phyloP scores from a whole-genome alignment of 345 rosid species.

The Chamaenerion angustifolium region DNA sequence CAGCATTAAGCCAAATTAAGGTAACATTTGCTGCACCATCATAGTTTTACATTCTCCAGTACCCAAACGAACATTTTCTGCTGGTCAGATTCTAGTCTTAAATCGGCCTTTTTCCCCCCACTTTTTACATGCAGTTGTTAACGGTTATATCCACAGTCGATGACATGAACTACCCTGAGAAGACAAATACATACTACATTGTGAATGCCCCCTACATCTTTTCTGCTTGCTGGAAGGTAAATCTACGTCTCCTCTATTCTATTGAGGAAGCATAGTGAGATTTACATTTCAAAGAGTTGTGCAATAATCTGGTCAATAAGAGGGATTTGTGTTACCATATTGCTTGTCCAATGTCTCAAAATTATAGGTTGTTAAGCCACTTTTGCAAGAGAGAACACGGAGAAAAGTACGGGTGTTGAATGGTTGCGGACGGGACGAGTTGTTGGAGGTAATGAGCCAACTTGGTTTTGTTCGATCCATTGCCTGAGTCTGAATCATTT shows the following conservation, averaged over 20 bases:
- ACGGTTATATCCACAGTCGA: constrained; percentile 73
- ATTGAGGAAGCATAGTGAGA: no score
- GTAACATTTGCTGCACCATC: constrained; percentile 13
- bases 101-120: constrained; percentile 6
- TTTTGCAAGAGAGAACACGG: constrained; percentile 87
- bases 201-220: constrained; percentile 88
- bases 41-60: no score
- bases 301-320: no score
- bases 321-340: no score
- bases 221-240: constrained; percentile 91
- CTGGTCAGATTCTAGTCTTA: no score
- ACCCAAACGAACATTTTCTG: no score
- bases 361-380: constrained; percentile 77
- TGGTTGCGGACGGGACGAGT: constrained; percentile 71
- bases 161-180: constrained; percentile 96
- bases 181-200: constrained; percentile 70
- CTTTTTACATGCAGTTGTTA: constrained; percentile 76
- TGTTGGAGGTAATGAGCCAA: constrained; percentile 70
- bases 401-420: constrained; percentile 63
- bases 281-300: no score
- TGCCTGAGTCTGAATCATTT: background rate
- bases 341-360: no score
- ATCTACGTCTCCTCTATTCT: background rate
- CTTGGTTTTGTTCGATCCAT: no score
- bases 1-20: constrained; percentile 81